Evolutionary conservation across 2,329 filamentous ascomycete genomes (phyloP), one percentile per base, ranked within the genome.

Genomic region (Aphanocladium album): DNA sequence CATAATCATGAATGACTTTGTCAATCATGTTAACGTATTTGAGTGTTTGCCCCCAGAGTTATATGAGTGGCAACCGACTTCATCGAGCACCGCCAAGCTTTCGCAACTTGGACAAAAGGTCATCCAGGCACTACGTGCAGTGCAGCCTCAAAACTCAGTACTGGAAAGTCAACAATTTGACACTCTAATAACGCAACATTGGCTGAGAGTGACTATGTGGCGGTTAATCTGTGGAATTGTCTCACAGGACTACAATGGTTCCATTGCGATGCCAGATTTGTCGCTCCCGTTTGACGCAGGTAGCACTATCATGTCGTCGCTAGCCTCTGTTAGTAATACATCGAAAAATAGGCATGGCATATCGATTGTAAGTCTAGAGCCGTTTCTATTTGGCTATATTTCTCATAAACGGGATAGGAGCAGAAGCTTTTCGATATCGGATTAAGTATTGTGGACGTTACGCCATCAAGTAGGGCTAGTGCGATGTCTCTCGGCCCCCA

Each of bases 391-490:
- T 30, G 16, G 14, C 5, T 14, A 27, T 7, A 7, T 27, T 27
- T 16, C 33, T 37, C 4, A 35, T 5, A 12, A 21, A 1, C 6
- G 17, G 5, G 11, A 7, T 11, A 72, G 70, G 70, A 73, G 53
- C 70, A 73, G 60, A 73, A 73, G 21, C 62, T 73, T 0, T 73
- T 71, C 25, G 71, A 73, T 4, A 68, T 73, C 17, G 71, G 71
- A 2, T 60, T 68, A 12, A 70, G 70, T 30, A 63, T 73, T 0
- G 68, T 67, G 1, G 71, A 73, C n/a, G 67, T 66, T 9, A 39
- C 33, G 5, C 19, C 50, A 25, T 53, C 30, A 4, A 53, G 30
- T 39, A 66, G 67, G 1, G 59, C 65, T 3, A 45, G 70, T 65
- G 63, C 55, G 57, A 64, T 17, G 57, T 27, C n/a, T 64, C 67